Conservation (phyloP, 805 yeast species). For the Sungouiella blattae region DNA sequence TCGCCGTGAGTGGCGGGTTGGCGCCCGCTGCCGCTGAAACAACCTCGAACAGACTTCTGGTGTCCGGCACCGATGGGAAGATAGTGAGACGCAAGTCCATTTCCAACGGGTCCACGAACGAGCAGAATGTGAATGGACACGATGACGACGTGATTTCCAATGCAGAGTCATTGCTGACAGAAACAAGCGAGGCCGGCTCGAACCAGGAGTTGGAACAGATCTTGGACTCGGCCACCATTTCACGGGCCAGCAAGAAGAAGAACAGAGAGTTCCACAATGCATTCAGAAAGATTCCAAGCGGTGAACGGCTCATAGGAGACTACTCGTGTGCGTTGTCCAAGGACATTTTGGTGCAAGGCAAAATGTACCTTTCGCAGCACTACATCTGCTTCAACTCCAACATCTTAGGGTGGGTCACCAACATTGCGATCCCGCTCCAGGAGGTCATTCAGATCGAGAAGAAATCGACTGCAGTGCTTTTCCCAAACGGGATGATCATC, state of each 20-base stretch:
- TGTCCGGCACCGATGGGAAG: conserved; percentile 18
- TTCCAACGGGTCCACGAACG: conserved; percentile 11
- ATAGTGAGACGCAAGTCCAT: conserved; percentile 20
- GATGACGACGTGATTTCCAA: conserved; percentile 6
- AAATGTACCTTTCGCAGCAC: conserved; percentile 53
- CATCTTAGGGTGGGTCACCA: conserved; percentile 64
- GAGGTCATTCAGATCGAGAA: conserved; percentile 65
- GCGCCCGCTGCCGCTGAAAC: conserved; percentile 4
- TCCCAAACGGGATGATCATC: conserved; percentile 66
- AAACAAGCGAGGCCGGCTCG: conserved; percentile 9
- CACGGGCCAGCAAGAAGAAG: conserved; percentile 31
- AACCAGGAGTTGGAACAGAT: conserved; percentile 10
- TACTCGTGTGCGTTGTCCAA: conserved; percentile 62
- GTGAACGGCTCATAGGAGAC: conserved; percentile 57
- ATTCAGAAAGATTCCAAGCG: conserved; percentile 49
- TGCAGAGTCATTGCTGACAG: conserved; percentile 2
- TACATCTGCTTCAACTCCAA: conserved; percentile 63
- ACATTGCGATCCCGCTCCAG: conserved; percentile 51
- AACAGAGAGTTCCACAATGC: conserved; percentile 59
- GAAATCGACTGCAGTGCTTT: conserved; percentile 60
- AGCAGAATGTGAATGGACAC: conserved; percentile 3
- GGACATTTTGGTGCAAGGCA: conserved; percentile 67
- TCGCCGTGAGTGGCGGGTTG: conserved; percentile 12
- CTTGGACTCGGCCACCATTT: conserved; percentile 6
- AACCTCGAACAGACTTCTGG: conserved; percentile 15